Percentiles rank a stretch among this genome's conserved stretches.
Evolutionary conservation across 1,284 basidiomycete species (phyloP).

Genomic region (Sanguinoderma infundibulare): DNA sequence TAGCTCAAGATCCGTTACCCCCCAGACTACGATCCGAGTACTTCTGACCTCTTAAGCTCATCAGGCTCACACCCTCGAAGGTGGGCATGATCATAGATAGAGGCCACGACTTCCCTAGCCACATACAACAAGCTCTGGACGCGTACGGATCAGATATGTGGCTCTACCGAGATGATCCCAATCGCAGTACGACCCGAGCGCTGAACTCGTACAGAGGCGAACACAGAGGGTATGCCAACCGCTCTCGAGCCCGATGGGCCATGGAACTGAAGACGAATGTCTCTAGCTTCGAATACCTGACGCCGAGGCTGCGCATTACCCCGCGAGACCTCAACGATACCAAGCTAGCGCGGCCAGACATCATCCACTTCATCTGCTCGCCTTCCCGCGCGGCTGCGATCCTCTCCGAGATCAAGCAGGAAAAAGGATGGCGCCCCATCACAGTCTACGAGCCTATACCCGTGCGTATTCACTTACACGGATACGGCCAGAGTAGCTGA

Average conservation of each 20-base stretch:
- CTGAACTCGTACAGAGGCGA: slow-evolving; percentile 82
- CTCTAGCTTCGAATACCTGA: slow-evolving; percentile 81
- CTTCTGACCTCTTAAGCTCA: neutral
- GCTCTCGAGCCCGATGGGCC: too few species aligned
- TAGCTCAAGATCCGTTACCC: neutral
- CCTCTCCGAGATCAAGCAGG: slow-evolving; percentile 60
- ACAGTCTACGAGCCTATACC: slow-evolving; percentile 89
- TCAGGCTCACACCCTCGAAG: slow-evolving; percentile 63
- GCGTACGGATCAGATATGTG: slow-evolving; percentile 81
- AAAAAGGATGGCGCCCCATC: slow-evolving; percentile 63
- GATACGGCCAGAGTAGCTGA: neutral
- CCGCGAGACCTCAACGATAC: slow-evolving; percentile 71
- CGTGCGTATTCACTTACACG: slow-evolving; percentile 52
- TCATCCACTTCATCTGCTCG: slow-evolving; percentile 88
- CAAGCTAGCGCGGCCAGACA: slow-evolving; percentile 54
- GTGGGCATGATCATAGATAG: slow-evolving; percentile 87
- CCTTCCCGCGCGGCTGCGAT: slow-evolving; percentile 74
- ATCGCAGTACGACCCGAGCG: slow-evolving; percentile 69
- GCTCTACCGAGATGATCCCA: slow-evolving; percentile 68
- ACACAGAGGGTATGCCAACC: slow-evolving; percentile 59
- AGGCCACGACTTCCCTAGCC: slow-evolving; percentile 77
- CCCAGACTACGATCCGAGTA: neutral
- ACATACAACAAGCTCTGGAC: slow-evolving; percentile 61
- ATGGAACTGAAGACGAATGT: neutral
- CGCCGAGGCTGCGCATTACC: slow-evolving; percentile 72